phyloP scores from a whole-genome alignment of 148 eudicot genomes.

The Chenopodium formosanum region DNA sequence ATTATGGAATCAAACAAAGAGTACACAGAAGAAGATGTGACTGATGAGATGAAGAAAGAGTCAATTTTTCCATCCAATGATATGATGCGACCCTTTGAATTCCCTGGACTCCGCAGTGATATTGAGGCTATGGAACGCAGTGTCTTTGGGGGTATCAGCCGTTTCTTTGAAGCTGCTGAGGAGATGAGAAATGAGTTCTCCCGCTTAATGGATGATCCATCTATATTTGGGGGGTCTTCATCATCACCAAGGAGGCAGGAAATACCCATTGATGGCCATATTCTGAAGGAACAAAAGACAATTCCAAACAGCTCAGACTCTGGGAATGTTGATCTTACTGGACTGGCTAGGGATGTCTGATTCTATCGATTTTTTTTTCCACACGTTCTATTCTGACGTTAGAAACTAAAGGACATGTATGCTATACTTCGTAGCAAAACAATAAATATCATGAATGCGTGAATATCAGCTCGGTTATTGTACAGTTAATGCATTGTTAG shows the following conservation, averaged over 20 bases:
- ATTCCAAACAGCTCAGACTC: slow-evolving; percentile 30
- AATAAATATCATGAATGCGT: neutral
- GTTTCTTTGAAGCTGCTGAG: slow-evolving; percentile 79
- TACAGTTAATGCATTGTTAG: neutral
- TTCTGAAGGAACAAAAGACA: slow-evolving; percentile 31
- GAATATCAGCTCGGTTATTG: neutral
- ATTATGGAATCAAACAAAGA: slow-evolving; percentile 76
- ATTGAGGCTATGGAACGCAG: slow-evolving; percentile 65
- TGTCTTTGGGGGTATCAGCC: slow-evolving; percentile 52
- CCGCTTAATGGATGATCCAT: slow-evolving; percentile 40
- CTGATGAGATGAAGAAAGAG: slow-evolving; percentile 55
- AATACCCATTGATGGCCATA: slow-evolving; percentile 48
- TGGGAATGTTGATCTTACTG: slow-evolving; percentile 71
- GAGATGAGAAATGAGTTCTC: slow-evolving; percentile 63
- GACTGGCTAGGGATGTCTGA: slow-evolving; percentile 69
- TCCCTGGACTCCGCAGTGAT: slow-evolving; percentile 77
- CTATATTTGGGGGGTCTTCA: slow-evolving; percentile 36
- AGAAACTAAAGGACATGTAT: neutral
- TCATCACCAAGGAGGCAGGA: slow-evolving; percentile 43
- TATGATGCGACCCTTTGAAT: slow-evolving; percentile 37
- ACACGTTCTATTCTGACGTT: neutral
- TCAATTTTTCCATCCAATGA: slow-evolving; percentile 40
- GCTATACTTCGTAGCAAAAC: neutral
- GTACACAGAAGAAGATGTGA: slow-evolving; percentile 89
- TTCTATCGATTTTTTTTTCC: neutral